Evolutionary conservation across 805 yeast species (phyloP).

Genomic region (Ascoidea rubescens): DNA sequence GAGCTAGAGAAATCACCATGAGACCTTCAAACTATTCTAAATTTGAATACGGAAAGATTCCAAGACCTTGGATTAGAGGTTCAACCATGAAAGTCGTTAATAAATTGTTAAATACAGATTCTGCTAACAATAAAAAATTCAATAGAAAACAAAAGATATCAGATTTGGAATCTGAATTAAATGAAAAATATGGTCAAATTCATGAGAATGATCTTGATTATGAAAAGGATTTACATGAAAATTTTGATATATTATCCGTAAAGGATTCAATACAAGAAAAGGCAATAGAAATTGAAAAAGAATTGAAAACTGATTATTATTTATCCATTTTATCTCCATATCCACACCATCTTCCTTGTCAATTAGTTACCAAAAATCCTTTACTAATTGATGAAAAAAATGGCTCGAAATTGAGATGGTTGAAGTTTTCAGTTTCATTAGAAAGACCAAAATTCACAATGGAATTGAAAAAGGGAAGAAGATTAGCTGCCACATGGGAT

Average conservation of each 20-base stretch:
- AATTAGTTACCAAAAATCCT: conserved; percentile 70
- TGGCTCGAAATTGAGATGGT: conserved; percentile 55
- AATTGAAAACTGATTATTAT: conserved; percentile 27
- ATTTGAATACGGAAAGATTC: conserved; percentile 44
- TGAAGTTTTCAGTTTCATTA: conserved; percentile 59
- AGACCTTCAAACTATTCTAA: conserved; percentile 57
- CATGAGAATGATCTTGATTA: conserved; percentile 15
- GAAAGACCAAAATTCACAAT: conserved; percentile 66
- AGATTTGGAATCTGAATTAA: conserved; percentile 5
- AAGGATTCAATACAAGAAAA: conserved; percentile 11
- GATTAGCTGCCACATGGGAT: conserved; percentile 61
- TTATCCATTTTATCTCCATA: conserved; percentile 78
- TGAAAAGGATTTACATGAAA: conserved; percentile 21
- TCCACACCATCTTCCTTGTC: conserved; percentile 76
- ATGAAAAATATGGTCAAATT: conserved; percentile 3
- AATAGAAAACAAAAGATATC: conserved; percentile 2
- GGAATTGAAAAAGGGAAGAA: conserved; percentile 75
- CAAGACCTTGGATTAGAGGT: conserved; percentile 53
- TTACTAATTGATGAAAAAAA: conserved; percentile 38
- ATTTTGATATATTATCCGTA: conserved; percentile 29
- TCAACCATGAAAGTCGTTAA: conserved; percentile 20
- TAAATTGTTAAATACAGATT: conserved; percentile 6
- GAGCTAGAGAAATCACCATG: conserved; percentile 83
- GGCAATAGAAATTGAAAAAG: background rate
- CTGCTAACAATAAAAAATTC: conserved; percentile 1